Evolutionary conservation across 192 early-diverging fungal genomes (phyloP), one percentile per base, ranked within the genome.

Genomic region (Coemansia sp.): DNA sequence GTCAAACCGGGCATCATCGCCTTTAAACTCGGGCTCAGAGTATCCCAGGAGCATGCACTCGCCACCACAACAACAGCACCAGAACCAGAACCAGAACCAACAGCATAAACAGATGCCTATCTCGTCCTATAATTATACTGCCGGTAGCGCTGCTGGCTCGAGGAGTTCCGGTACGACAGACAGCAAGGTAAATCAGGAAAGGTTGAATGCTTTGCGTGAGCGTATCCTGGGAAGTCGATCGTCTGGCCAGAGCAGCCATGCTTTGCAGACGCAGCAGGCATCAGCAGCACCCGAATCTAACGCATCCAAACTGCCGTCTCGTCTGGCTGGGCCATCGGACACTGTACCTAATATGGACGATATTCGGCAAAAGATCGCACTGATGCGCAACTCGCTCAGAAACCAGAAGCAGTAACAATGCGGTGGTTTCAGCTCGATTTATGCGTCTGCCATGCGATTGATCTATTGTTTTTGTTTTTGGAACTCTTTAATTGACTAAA

Each of bases 381-480:
- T 45, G 2, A 69, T 81, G 74, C 78, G 78, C 67, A 71, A 57
- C 45, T 71, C 72, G 9, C 51, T 77, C 14, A 64, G 75, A n/a
- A 67, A 43, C 50, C 65, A 46, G 7, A 64, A 76, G 49, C 51
- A 70, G 20, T 32, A 12, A 5, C 25, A 38, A 54, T 20, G 51
- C 8, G 32, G 32, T 32, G 32, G 32, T 32, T 32, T 32, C 32
- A 32, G 32, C 0, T 32, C 32, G 32, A 32, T 32, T 32, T 32
- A 32, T 32, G 1, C 32, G 32, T 32, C 32, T 32, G 32, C 32
- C 32, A 32, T 32, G 32, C 32, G 32, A 32, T 4, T 58, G 10
- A 32, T n/a, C 32, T 22, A n/a, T 32, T 37, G 20, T 40, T 61
- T 40, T 54, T 25, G 2, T 25, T 25, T 32, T 32, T 32, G 32